Conservation (phyloP, 1,284 basidiomycete species). For the Apiotrichum siamense region DNA sequence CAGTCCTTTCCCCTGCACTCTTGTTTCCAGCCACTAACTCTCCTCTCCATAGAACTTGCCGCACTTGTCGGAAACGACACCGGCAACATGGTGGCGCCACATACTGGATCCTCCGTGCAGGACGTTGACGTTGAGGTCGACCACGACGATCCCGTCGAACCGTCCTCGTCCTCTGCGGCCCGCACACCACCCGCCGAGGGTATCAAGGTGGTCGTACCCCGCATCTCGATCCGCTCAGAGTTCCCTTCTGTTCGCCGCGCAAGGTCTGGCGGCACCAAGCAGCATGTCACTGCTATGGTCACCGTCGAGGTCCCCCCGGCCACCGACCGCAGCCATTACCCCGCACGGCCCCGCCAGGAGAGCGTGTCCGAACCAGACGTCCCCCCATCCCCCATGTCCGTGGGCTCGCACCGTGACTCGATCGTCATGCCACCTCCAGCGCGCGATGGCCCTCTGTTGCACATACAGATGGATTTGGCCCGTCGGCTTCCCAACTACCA, state of each 20-base stretch:
- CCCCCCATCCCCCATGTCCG: constrained; percentile 31
- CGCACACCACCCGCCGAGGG: constrained; percentile 29
- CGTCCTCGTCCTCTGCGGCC: not conserved
- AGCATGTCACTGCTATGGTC: constrained; percentile 73
- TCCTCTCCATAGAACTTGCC: constrained; percentile 62
- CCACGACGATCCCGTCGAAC: constrained; percentile 67
- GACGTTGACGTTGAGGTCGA: constrained; percentile 57
- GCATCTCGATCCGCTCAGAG: constrained; percentile 82
- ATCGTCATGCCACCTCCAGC: not conserved
- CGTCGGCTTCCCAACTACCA: constrained; percentile 91
- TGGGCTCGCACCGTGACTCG: constrained; percentile 16
- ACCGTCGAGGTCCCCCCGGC: constrained; percentile 79
- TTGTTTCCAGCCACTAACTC: too few species aligned
- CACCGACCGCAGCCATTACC: constrained; percentile 45
- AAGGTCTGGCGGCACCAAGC: constrained; percentile 49
- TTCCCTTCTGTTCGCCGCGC: constrained; percentile 71
- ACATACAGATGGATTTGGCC: constrained; percentile 78
- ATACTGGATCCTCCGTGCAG: not conserved
- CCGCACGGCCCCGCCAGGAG: constrained; percentile 21
- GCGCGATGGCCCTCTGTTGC: constrained; percentile 49
- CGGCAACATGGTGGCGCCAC: not conserved
- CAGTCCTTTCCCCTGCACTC: too few species aligned
- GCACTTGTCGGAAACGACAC: constrained; percentile 64
- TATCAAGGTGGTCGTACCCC: constrained; percentile 70
- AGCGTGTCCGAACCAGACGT: constrained; percentile 30